Conservation (phyloP, 1,284 basidiomycete genomes). For the Trichosporon faecale region DNA sequence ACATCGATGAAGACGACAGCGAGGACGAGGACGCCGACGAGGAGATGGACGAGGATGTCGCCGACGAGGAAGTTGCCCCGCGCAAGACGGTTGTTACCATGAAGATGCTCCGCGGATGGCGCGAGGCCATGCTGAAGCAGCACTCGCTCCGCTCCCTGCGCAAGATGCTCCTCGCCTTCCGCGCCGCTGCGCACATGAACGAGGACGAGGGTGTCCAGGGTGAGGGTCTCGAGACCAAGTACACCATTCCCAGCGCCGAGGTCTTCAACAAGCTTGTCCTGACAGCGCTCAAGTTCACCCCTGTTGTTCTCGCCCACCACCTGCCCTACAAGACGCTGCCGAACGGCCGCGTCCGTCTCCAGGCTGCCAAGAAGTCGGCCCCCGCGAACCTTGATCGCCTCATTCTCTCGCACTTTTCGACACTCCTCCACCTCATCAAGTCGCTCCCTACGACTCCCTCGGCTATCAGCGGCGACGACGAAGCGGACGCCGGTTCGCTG, state of each 20-base stretch:
- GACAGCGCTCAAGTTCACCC: constrained; percentile 85
- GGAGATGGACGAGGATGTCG: constrained; percentile 41
- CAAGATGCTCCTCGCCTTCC: constrained; percentile 82
- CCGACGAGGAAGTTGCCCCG: constrained; percentile 55
- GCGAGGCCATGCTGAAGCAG: constrained; percentile 85
- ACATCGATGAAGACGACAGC: constrained; percentile 54
- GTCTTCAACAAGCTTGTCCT: constrained; percentile 90
- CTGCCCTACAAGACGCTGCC: constrained; percentile 78
- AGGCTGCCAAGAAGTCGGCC: constrained; percentile 53
- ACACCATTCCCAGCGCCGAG: constrained; percentile 80
- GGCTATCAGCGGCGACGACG: constrained; percentile 33
- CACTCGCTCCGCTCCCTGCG: constrained; percentile 80
- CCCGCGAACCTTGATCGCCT: constrained; percentile 78
- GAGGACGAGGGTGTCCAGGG: constrained; percentile 66
- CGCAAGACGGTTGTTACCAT: constrained; percentile 62
- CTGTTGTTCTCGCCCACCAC: constrained; percentile 82
- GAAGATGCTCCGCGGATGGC: constrained; percentile 76
- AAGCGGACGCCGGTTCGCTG: constrained; percentile 48
- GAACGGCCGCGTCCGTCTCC: constrained; percentile 69
- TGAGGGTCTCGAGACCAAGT: constrained; percentile 58
- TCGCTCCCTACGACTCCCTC: constrained; percentile 64
- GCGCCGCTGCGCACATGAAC: constrained; percentile 82
- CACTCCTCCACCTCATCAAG: constrained; percentile 71
- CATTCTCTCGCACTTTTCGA: constrained; percentile 83
- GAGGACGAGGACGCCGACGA: constrained; percentile 49